These are phyloP conservation scores for Monoraphidium neglectum DNA, from an alignment of 139 green algal genomes.

Conservation along the genomic window DNA sequence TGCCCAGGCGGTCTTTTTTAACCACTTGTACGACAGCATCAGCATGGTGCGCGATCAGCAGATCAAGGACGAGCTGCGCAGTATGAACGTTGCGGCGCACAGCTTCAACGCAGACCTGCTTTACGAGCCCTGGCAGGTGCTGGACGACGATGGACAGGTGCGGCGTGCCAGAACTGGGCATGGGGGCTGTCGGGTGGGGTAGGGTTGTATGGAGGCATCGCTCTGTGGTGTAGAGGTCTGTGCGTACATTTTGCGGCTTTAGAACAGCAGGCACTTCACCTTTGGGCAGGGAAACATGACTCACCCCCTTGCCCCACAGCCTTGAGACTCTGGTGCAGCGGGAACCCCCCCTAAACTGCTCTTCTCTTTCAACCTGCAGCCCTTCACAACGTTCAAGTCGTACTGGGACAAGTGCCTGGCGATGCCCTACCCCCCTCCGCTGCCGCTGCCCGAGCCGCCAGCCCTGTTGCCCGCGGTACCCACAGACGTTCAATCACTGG, in stretches of 20 bases:
- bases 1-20: constrained; percentile 82
- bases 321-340: too few species aligned
- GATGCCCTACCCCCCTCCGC: constrained; percentile 54
- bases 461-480: constrained; percentile 45
- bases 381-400: constrained; percentile 77
- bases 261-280: too few species aligned
- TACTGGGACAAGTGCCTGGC: constrained; percentile 77
- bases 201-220: too few species aligned
- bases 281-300: too few species aligned
- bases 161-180: too few species aligned
- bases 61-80: constrained; percentile 71
- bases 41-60: constrained; percentile 88
- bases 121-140: constrained; percentile 92
- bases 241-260: too few species aligned
- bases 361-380: too few species aligned
- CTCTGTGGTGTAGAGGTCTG: too few species aligned
- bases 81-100: constrained; percentile 48
- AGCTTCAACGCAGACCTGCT: constrained; percentile 91
- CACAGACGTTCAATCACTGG: constrained; percentile 12
- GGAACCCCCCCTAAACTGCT: too few species aligned
- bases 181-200: too few species aligned
- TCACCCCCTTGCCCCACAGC: too few species aligned
- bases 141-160: constrained; percentile 53
- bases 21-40: constrained; percentile 95
- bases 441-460: constrained; percentile 55